A percentile compares a stretch with the other conserved stretches of the same genome.
Evolutionary conservation across 495 filamentous ascomycete species (phyloP).

Genomic region (Penicillium soppii): DNA sequence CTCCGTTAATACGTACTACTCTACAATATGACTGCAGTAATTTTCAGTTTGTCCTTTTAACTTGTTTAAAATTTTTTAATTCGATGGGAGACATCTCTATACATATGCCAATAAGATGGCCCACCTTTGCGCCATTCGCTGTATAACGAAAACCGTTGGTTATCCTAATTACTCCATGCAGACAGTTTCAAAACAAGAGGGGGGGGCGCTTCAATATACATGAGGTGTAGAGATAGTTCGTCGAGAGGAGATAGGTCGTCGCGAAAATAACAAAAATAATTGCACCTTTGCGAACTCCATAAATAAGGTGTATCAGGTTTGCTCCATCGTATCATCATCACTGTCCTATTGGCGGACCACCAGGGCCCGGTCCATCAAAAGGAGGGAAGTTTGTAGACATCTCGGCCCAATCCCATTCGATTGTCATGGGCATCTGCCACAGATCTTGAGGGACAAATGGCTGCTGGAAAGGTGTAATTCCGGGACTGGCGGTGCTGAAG

Average conservation of each 20-base stretch:
- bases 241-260: neutral
- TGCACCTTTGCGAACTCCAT: slow-evolving; percentile 5
- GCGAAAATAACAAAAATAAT: neutral
- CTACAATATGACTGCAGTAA: no score
- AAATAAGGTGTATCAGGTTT: neutral
- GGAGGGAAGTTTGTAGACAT: slow-evolving; percentile 57
- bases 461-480: slow-evolving; percentile 69
- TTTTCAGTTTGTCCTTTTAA: no score
- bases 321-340: slow-evolving; percentile 20
- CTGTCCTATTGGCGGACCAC: slow-evolving; percentile 23
- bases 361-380: slow-evolving; percentile 31
- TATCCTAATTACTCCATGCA: neutral
- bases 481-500: slow-evolving; percentile 37
- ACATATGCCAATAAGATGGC: neutral
- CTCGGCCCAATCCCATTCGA: slow-evolving; percentile 99
- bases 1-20: neutral
- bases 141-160: neutral
- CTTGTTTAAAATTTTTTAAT: neutral
- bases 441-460: slow-evolving; percentile 95
- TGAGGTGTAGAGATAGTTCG: slow-evolving; percentile 6
- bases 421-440: slow-evolving; percentile 93
- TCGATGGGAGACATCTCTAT: slow-evolving; percentile 3
- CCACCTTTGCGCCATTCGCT: slow-evolving; percentile 9
- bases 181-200: slow-evolving; percentile 1
- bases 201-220: slow-evolving; percentile 10